phyloP scores from a whole-genome alignment of 1,139 yeast species.

The Lodderomyces margitis region DNA sequence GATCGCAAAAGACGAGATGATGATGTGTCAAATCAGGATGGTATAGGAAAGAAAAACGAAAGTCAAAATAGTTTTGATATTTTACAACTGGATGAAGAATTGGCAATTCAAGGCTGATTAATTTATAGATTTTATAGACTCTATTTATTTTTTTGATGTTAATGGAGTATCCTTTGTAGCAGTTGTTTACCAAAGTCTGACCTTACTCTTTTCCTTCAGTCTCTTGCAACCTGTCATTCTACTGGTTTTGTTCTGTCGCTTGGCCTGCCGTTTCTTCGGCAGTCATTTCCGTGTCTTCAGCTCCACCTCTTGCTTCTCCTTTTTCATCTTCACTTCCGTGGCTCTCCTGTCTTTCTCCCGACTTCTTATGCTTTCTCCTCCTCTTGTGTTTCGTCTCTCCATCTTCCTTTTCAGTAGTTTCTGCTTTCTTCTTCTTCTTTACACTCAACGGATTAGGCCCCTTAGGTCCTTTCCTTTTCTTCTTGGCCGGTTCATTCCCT shows the following conservation, averaged over 20 bases:
- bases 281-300: constrained; percentile 1
- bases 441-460: constrained; percentile 83
- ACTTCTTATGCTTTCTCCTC: constrained; percentile 34
- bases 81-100: constrained; percentile 14
- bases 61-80: constrained; percentile 19
- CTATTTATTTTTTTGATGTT: background rate
- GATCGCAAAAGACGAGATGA: constrained; percentile 14
- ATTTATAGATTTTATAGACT: background rate
- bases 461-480: constrained; percentile 67
- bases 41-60: constrained; percentile 5
- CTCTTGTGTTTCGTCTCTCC: constrained; percentile 24
- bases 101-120: background rate
- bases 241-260: background rate
- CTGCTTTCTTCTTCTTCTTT: constrained; percentile 56
- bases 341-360: constrained; percentile 10
- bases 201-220: too few species aligned
- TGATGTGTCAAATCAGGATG: background rate
- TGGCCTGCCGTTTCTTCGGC: too few species aligned
- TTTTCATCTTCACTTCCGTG: constrained; percentile 10
- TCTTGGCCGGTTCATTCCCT: constrained; percentile 22
- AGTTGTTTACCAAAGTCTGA: too few species aligned
- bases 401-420: constrained; percentile 8
- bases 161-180: background rate
- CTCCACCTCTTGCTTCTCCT: constrained; percentile 7
- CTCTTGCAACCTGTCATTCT: background rate